A percentile compares a stretch with the other conserved stretches of the same genome.
These are phyloP conservation scores for Bocquillonia castaneifolia DNA, from an alignment of 441 rosid species.

Conservation along the genomic window DNA sequence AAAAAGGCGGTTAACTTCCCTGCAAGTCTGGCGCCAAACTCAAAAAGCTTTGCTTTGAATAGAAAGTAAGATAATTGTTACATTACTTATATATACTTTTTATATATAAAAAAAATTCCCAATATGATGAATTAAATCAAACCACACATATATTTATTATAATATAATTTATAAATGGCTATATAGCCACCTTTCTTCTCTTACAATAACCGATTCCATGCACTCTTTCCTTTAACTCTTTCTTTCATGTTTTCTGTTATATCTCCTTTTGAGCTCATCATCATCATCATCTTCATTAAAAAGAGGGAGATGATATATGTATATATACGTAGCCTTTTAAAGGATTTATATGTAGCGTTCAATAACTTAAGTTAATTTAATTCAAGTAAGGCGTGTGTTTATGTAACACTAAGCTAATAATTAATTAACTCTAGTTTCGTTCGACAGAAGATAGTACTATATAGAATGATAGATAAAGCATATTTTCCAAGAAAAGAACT, in stretches of 20 bases:
- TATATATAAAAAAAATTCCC: background rate
- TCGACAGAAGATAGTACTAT: too few relatives aligned
- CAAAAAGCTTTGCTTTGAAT: conserved; percentile 56
- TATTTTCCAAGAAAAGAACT: conserved; percentile 35
- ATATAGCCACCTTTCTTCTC: conserved; percentile 30
- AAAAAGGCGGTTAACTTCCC: conserved; percentile 39
- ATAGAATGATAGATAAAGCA: too few relatives aligned
- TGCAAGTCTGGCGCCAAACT: conserved; percentile 39
- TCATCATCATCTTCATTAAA: too few relatives aligned
- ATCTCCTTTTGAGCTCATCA: too few relatives aligned
- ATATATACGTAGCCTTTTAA: conserved; percentile 11
- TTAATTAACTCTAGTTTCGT: conserved; percentile 17
- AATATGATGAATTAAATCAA: background rate
- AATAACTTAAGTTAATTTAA: background rate
- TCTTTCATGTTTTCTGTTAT: background rate
- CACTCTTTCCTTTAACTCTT: conserved; percentile 23
- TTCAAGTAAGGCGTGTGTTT: conserved; percentile 4
- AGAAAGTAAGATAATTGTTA: conserved; percentile 37
- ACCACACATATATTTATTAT: too few relatives aligned
- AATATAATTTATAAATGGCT: too few relatives aligned
- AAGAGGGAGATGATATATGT: too few relatives aligned
- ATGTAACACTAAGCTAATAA: conserved; percentile 8
- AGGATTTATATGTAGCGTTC: background rate
- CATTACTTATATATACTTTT: background rate
- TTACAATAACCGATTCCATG: conserved; percentile 27